A percentile compares a stretch with the other conserved stretches of the same genome.
phyloP scores from a whole-genome alignment of 129 eudicot species.

The Rutidosis leptorrhynchoides region DNA sequence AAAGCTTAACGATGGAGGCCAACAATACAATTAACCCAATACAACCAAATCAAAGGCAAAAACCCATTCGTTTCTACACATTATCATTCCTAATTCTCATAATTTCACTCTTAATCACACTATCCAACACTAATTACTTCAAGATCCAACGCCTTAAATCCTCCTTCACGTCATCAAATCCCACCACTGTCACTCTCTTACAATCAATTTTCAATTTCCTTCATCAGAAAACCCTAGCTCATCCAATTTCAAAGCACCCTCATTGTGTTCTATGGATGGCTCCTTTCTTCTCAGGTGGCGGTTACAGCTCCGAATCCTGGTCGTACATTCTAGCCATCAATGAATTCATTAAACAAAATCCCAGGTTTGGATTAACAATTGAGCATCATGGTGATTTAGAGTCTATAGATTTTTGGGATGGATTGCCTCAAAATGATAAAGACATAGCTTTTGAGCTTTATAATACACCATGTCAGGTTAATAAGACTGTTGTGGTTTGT shows the following conservation, averaged over 20 bases:
- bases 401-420: slow-evolving; percentile 59
- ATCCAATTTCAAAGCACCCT: slow-evolving; percentile 26
- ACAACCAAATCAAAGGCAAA: no score
- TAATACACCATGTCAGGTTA: slow-evolving; percentile 39
- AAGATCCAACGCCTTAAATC: slow-evolving; percentile 26
- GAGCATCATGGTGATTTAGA: slow-evolving; percentile 63
- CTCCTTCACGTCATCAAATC: no score
- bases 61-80: no score
- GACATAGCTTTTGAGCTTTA: slow-evolving; percentile 50
- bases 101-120: no score
- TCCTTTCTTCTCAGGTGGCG: slow-evolving; percentile 84
- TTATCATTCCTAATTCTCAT: no score
- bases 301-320: slow-evolving; percentile 91
- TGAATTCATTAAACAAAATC: slow-evolving; percentile 23
- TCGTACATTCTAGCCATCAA: slow-evolving; percentile 59
- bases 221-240: slow-evolving; percentile 12
- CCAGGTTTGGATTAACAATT: slow-evolving; percentile 44
- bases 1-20: no score
- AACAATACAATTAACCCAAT: no score
- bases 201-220: slow-evolving; percentile 22
- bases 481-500: slow-evolving; percentile 61
- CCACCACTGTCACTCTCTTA: slow-evolving; percentile 22
- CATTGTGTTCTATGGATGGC: slow-evolving; percentile 80
- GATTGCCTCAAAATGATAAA: slow-evolving; percentile 55
- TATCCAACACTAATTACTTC: slow-evolving; percentile 28